Percentiles rank a stretch among this genome's conserved stretches.
Conservation (phyloP, 2,329 filamentous ascomycete genomes). For the Cephalotrichum gorgonifer region DNA sequence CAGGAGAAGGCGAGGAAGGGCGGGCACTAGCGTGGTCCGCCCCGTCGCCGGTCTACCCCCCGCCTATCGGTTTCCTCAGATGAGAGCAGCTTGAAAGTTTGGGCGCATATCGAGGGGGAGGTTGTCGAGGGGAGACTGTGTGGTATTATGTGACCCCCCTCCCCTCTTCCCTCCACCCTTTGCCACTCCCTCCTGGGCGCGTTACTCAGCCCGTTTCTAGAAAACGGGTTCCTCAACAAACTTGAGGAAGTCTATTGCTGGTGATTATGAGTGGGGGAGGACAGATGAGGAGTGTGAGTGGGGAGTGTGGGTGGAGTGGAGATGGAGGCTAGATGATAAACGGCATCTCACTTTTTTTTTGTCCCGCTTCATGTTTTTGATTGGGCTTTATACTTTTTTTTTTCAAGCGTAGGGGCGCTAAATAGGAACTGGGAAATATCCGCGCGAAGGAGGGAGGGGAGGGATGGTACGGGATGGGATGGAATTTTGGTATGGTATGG, state of each 20-base stretch:
- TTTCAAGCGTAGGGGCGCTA: background rate
- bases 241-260: background rate
- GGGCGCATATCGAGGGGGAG: background rate
- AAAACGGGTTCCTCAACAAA: too few relatives aligned
- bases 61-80: background rate
- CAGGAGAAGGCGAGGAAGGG: slow-evolving; percentile 69
- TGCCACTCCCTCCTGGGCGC: too few relatives aligned
- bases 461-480: background rate
- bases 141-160: background rate
- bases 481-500: background rate
- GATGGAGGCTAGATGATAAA: background rate
- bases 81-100: background rate
- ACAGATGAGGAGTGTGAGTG: background rate
- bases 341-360: background rate
- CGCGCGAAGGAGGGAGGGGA: background rate
- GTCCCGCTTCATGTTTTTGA: background rate
- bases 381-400: background rate
- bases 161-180: too few relatives aligned
- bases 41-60: background rate
- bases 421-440: background rate
- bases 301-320: background rate
- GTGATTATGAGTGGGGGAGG: background rate
- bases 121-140: background rate
- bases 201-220: too few relatives aligned
- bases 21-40: slow-evolving; percentile 2